Conservation (phyloP, 495 filamentous ascomycete genomes). For the Clavariopsis aquatica region DNA sequence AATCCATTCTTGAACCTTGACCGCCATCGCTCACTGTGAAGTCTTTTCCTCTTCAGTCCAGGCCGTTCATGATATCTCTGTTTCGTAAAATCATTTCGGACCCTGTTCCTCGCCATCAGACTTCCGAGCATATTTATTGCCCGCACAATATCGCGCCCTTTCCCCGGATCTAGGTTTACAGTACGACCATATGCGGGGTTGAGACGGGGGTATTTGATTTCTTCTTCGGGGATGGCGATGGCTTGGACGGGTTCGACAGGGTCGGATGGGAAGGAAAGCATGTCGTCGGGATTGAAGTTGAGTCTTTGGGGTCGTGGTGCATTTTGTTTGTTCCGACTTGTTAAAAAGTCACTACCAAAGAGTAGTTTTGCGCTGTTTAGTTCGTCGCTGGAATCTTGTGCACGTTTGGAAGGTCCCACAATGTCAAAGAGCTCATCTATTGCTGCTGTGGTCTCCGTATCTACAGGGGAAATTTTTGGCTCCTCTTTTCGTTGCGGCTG, state of each 20-base stretch:
- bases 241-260: not conserved
- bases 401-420: not conserved
- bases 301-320: not conserved
- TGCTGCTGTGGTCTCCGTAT: not conserved
- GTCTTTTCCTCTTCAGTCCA: constrained; percentile 72
- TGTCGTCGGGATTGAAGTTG: constrained; percentile 14
- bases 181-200: constrained; percentile 55
- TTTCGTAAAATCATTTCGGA: constrained; percentile 50
- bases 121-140: constrained; percentile 56
- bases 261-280: constrained; percentile 3
- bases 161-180: constrained; percentile 50
- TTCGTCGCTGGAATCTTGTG: not conserved
- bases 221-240: constrained; percentile 18
- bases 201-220: constrained; percentile 40
- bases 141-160: constrained; percentile 54
- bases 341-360: constrained; percentile 10
- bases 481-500: not conserved
- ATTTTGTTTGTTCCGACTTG: not conserved
- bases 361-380: not conserved
- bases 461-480: not conserved
- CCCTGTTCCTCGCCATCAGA: constrained; percentile 53
- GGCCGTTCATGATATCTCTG: constrained; percentile 72
- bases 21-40: constrained; percentile 66
- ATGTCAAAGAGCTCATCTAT: constrained; percentile 19
- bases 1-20: constrained; percentile 67